Base-by-base conservation (phyloP, 2,329 filamentous ascomycete genomes). In the Byssoonygena ceratinophila region DNA sequence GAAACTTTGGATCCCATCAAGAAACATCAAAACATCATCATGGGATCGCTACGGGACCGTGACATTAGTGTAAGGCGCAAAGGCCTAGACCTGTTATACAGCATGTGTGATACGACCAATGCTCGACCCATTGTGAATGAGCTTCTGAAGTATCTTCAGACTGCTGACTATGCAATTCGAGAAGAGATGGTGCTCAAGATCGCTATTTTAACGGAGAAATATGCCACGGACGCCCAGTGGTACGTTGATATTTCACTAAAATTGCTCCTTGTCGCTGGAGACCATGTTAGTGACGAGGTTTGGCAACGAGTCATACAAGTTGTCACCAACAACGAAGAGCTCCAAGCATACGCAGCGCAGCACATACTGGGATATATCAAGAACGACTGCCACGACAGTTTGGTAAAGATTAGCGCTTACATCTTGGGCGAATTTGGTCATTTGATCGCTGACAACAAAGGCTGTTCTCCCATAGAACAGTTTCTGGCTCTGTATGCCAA, bases 121-220 rank as follows among this genome's bases (percentile, higher is more conserved):
- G 89, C 92, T 6, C 85, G 87, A 58, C 83, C 87, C 8, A 94
- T 98, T 59, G 92, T 98, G 36, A 85, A 86, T 55, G 92, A 98
- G 71, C 81, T 98, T 47, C 73, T 98, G 50, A 87, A 91, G 60
- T 97, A 96, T 68, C 79, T 98, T 7, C 91, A 96, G 64, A 95
- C 88, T 52, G 92, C 92, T 45, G 92, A 98, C 68, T 98, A 95
- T 68, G 91, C 91, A 4, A 96, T 98, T 62, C 82, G 94, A 58
- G 94, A 98, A 72, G 92, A 98, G 69, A 98, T 98, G 92, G 92
- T 97, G 3, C 76, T 98, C 57, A 98, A 98, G 73, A 95, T 98
- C 69, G 92, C 92, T 49, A 98, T 98, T 63, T 71, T 98, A 58
- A 97, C 94, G 0, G 92, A 98, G 67, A 97, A 97, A 66, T 98